Evolutionary conservation across 225 moss, liverwort and hornwort species (phyloP), one percentile per base, ranked within the genome.

Genomic region (Polytrichum commune): DNA sequence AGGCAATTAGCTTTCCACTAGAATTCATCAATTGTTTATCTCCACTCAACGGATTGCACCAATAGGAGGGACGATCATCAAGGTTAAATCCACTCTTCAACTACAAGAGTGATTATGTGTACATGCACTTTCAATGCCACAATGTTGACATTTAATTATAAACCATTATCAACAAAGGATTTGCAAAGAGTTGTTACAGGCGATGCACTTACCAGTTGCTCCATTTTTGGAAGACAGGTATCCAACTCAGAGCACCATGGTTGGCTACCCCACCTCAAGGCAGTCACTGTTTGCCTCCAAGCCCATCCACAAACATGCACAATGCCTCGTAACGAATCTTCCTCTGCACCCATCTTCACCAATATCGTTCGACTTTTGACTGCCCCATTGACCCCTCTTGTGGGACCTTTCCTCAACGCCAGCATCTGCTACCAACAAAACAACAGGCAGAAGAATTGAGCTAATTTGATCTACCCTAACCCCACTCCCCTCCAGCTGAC

Each of bases 251-350:
- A 82, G 77, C 71, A 80, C 85, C 82, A 85, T 27, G 82, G 73
- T 71, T 84, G 84, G 20, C 82, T 76, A 35, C 88, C 85, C 84
- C 88, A 82, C 56, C 84, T 67, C 19, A 84, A 72, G 2, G 78
- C 82, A 18, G 66, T 72, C 8, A 78, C 65, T 18, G 76, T 76
- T 57, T 76, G 88, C 63, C 76, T 78, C 30, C 82, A 82, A 46
- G 76, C 78, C 82, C 88, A 82, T 16, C 77, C 69, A 57, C 77
- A 82, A 55, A 85, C 70, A 8, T 77, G 29, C 5, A 73, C 75
- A 68, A 82, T 70, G 18, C 68, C 75, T 58, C 75, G 63, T 9
- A 77, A 57, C 19, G 73, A 68, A 33, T 69, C 82, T 27, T 63
- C 74, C 20, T 71, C 30, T 71, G 66, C 29, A 28, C 70, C 69